Evolutionary conservation across 208 protist species (phyloP).

Genomic region (Wallacemonas sp.): DNA sequence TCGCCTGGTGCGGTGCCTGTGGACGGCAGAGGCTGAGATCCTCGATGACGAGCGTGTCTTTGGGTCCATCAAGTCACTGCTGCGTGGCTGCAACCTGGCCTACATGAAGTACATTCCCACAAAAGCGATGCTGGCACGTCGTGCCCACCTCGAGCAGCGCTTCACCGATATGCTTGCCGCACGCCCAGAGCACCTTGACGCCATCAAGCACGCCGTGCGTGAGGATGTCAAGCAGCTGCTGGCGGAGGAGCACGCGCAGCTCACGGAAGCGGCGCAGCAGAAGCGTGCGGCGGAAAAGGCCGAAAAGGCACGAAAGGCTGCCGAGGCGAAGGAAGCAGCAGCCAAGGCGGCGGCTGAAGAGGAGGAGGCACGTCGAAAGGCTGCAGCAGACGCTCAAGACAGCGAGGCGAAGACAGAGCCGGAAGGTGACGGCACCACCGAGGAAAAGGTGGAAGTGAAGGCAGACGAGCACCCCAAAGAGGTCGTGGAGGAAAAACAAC

Average conservation of each 20-base stretch:
- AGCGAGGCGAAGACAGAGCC: neutral
- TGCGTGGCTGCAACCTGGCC: slow-evolving; percentile 31
- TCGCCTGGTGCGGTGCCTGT: slow-evolving; percentile 10
- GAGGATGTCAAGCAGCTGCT: slow-evolving; percentile 22
- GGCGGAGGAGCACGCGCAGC: neutral
- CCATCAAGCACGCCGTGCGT: slow-evolving; percentile 26
- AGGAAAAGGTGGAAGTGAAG: neutral
- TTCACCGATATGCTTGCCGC: slow-evolving; percentile 18
- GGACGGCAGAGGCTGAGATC: slow-evolving; percentile 28
- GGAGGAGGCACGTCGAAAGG: neutral
- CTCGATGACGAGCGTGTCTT: slow-evolving; percentile 24
- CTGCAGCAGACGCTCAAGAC: neutral
- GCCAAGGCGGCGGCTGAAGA: neutral
- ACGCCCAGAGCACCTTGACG: neutral
- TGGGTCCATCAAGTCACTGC: slow-evolving; percentile 24
- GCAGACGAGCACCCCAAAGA: neutral
- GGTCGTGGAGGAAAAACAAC: neutral
- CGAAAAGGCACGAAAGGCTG: neutral
- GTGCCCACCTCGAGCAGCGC: slow-evolving; percentile 28
- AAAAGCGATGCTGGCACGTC: slow-evolving; percentile 26
- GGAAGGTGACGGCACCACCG: neutral
- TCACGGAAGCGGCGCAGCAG: slow-evolving; percentile 8
- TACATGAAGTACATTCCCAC: slow-evolving; percentile 40
- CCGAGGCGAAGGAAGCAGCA: neutral
- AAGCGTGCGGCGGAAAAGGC: neutral